These are phyloP conservation scores for Solanum chacoense DNA, from an alignment of 305 asterid genomes.

Conservation along the genomic window DNA sequence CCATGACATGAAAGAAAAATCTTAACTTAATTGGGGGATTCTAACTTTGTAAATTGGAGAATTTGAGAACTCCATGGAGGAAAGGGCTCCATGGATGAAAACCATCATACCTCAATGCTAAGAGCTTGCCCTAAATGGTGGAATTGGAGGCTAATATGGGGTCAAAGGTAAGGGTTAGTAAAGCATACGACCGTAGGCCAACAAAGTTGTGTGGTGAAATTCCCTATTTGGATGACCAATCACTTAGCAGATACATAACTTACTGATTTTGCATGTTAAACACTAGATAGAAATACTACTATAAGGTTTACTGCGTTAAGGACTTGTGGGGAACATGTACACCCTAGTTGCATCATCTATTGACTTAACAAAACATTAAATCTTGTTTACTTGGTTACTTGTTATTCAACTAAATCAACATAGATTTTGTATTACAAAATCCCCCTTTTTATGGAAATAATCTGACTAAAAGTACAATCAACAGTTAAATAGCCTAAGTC, in stretches of 20 bases:
- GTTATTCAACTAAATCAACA: background rate
- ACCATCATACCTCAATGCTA: too few relatives aligned
- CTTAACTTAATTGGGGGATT: too few relatives aligned
- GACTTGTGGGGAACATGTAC: background rate
- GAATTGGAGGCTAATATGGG: background rate
- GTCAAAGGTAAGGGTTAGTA: background rate
- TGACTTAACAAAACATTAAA: background rate
- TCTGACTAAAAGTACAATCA: background rate
- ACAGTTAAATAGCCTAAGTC: background rate
- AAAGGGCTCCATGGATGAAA: too few relatives aligned
- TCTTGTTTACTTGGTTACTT: background rate
- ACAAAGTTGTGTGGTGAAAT: background rate
- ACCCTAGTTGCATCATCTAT: background rate
- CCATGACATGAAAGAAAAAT: too few relatives aligned
- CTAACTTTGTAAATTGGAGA: too few relatives aligned
- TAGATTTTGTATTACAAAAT: background rate
- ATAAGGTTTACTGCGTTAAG: background rate
- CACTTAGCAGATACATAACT: background rate
- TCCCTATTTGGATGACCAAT: background rate
- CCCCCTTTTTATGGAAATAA: background rate
- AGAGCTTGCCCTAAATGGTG: too few relatives aligned
- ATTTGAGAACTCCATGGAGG: too few relatives aligned
- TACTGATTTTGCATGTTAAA: background rate
- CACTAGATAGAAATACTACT: background rate
- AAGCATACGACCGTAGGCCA: background rate